These are phyloP conservation scores for Hydnum rufescens DNA, from an alignment of 768 basidiomycete genomes.

Conservation along the genomic window DNA sequence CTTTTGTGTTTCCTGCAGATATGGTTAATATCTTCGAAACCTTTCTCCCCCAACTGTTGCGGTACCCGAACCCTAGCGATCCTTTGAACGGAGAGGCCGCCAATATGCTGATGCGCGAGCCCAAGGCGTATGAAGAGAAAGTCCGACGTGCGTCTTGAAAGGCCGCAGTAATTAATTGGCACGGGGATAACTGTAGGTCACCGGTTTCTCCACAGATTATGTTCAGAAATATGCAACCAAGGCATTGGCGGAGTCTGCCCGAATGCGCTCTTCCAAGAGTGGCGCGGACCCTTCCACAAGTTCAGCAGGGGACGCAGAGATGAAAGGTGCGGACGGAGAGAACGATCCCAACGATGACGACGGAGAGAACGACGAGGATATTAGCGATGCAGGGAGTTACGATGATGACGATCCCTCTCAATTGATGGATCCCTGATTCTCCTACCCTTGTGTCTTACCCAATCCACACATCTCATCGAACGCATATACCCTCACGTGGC, in stretches of 20 bases:
- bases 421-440: no score
- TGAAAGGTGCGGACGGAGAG: conserved; percentile 14
- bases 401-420: conserved; percentile 58
- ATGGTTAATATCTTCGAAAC: conserved; percentile 99
- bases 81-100: conserved; percentile 97
- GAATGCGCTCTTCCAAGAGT: conserved; percentile 18
- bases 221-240: conserved; percentile 89
- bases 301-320: neutral
- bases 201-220: conserved; percentile 44
- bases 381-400: conserved; percentile 75
- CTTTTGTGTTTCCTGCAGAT: conserved; percentile 30
- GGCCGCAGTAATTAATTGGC: neutral
- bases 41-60: conserved; percentile 88
- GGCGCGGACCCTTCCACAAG: neutral
- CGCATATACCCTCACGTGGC: no score
- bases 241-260: conserved; percentile 65
- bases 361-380: conserved; percentile 43
- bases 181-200: neutral
- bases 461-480: no score
- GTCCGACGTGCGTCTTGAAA: conserved; percentile 53
- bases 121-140: conserved; percentile 84
- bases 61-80: conserved; percentile 97
- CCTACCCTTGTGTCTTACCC: no score
- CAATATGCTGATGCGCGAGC: conserved; percentile 90
- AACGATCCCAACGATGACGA: conserved; percentile 50